Conservation (phyloP, 495 filamentous ascomycete species). For the Hapsidospora chrysogenum region DNA sequence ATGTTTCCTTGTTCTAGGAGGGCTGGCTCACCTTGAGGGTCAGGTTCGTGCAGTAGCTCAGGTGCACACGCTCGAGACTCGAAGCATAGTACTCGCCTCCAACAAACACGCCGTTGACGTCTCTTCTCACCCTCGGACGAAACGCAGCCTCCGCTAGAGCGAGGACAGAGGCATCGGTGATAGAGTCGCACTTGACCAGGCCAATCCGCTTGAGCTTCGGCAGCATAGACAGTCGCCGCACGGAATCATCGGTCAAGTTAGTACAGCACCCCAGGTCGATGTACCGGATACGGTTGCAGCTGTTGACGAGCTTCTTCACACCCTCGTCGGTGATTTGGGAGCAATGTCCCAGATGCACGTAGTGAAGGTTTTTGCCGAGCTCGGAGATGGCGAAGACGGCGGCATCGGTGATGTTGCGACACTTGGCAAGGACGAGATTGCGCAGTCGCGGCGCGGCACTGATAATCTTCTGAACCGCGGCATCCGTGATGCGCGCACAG, state of each 20-base stretch:
- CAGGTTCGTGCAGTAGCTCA: conserved; percentile 84
- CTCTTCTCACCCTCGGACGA: conserved; percentile 29
- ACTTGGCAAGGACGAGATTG: conserved; percentile 89
- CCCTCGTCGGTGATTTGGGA: conserved; percentile 74
- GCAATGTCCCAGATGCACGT: conserved; percentile 91
- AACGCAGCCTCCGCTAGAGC: conserved; percentile 54
- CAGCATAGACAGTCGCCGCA: conserved; percentile 68
- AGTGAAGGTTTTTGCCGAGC: conserved; percentile 91
- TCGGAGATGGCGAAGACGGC: conserved; percentile 75
- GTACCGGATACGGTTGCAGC: conserved; percentile 88
- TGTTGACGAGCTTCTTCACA: conserved; percentile 64
- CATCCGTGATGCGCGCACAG: conserved; percentile 66
- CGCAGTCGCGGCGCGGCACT: conserved; percentile 72
- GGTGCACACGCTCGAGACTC: conserved; percentile 78
- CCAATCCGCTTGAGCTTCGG: conserved; percentile 91
- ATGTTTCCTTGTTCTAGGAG: neutral
- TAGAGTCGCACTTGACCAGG: conserved; percentile 78
- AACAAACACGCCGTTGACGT: conserved; percentile 18
- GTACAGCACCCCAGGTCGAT: conserved; percentile 93
- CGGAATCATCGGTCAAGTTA: conserved; percentile 73
- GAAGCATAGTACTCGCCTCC: conserved; percentile 21
- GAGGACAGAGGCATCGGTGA: conserved; percentile 77
- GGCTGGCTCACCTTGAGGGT: conserved; percentile 50
- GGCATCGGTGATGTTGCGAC: conserved; percentile 76
- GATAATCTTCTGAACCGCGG: conserved; percentile 74